Evolutionary conservation across 2,329 filamentous ascomycete genomes (phyloP), one percentile per base, ranked within the genome.

Genomic region (Clathrospora elynae): DNA sequence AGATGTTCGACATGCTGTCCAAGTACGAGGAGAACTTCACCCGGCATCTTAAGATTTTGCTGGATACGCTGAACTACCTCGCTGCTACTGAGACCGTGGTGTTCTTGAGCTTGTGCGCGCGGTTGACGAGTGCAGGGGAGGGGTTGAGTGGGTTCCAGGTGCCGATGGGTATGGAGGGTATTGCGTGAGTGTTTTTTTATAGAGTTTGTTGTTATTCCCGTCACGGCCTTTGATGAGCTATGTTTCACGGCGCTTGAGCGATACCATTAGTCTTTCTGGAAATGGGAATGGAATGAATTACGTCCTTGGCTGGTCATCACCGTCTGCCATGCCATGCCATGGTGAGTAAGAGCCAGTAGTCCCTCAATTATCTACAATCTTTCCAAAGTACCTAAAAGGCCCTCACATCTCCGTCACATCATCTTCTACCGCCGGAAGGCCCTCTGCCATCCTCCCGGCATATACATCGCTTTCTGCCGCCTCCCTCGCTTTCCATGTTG

Each of bases 21-120:
- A 90, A 92, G 72, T 97, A 95, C 75, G 93, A 99, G 70, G 84
- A 86, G 53, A 95, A 96, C 65, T 99, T 99, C 67, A 88, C 87
- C 43, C 78, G 90, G 32, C 92, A 97, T 71, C 73, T 99, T 59
- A 91, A 95, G 74, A 96, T 97, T 55, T 72, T 99, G 60, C 83
- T 97, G 24, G 93, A 97, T 67, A 92, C 90, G 48, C 78, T 99
- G 51, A 97, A 99, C 61, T 96, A 97, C 71, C 95, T 96, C 60
- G 93, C 93, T 2, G 93, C 93, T 0, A 97, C 93, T 0, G 93
- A 99, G 75, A 97, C 93, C 25, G 92, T 96, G 3, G 93, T 96
- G 12, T 78, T 99, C 53, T 74, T 97, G 50, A 92, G 91, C 54
- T 76, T 99, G 11, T 95, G 90, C 65, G 90, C 90, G 9, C 75